These are phyloP conservation scores for Telopea speciosissima DNA, from an alignment of 177 flowering plant genomes.

Conservation along the genomic window DNA sequence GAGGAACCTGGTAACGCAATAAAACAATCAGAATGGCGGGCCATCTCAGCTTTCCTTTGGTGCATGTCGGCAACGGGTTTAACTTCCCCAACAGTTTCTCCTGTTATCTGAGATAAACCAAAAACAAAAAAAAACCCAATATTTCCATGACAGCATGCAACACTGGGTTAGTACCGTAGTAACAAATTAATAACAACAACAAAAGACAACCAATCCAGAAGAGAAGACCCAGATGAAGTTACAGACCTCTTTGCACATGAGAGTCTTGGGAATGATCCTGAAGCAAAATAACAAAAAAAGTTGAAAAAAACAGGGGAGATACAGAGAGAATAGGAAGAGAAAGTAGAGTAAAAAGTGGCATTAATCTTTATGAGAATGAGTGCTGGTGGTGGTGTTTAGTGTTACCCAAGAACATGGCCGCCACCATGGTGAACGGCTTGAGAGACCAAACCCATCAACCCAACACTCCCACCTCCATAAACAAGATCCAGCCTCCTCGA, in stretches of 20 bases:
- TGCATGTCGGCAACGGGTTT: constrained; percentile 82
- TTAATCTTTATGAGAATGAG: not conserved
- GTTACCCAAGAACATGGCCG: constrained; percentile 63
- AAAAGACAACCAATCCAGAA: not conserved
- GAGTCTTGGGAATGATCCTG: constrained; percentile 60
- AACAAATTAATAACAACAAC: not conserved
- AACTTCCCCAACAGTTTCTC: constrained; percentile 80
- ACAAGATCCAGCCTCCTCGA: constrained; percentile 48
- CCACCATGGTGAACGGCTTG: constrained; percentile 62
- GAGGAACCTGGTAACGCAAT: constrained; percentile 69
- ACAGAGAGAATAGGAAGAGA: not conserved
- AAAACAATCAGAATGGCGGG: constrained; percentile 83
- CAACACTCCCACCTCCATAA: constrained; percentile 74
- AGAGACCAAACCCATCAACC: constrained; percentile 77
- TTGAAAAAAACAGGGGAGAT: not conserved
- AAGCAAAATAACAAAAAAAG: not conserved
- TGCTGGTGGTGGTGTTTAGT: not conserved
- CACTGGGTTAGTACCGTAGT: too few species aligned
- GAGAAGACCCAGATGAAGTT: not conserved
- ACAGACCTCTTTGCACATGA: constrained; percentile 54
- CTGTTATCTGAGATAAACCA: constrained; percentile 79
- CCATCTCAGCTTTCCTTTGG: constrained; percentile 89
- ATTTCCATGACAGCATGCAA: not conserved
- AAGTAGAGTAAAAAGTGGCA: not conserved
- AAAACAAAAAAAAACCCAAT: not conserved